Percentiles rank a stretch among this genome's conserved stretches.
These are phyloP conservation scores for Globomyces pollinis-pini DNA, from an alignment of 192 early-diverging fungal genomes.

Conservation along the genomic window DNA sequence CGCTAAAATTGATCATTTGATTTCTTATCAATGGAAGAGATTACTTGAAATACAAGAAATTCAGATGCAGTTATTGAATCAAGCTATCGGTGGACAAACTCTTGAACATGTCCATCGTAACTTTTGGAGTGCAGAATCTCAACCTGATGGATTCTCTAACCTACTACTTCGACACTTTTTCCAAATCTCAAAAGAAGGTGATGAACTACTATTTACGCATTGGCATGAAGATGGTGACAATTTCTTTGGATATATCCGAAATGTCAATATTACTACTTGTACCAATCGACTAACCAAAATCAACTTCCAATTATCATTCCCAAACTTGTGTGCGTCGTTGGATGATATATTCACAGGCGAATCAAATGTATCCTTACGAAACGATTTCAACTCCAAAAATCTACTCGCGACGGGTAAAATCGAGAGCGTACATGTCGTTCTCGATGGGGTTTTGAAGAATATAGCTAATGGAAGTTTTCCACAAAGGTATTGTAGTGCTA, in stretches of 20 bases:
- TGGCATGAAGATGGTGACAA: slow-evolving; percentile 43
- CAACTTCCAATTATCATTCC: slow-evolving; percentile 22
- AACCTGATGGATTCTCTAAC: slow-evolving; percentile 1
- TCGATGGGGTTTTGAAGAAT: neutral
- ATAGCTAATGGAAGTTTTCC: slow-evolving; percentile 9
- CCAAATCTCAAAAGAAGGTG: neutral
- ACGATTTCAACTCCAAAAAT: slow-evolving; percentile 29
- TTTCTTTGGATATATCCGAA: slow-evolving; percentile 18
- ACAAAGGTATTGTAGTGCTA: too few relatives aligned
- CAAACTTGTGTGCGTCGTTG: slow-evolving; percentile 16
- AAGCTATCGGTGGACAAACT: too few relatives aligned
- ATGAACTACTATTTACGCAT: slow-evolving; percentile 17
- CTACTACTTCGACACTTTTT: slow-evolving; percentile 1
- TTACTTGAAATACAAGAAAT: slow-evolving; percentile 41
- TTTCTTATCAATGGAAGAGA: slow-evolving; percentile 34
- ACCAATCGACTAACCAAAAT: slow-evolving; percentile 5
- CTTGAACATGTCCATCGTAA: neutral
- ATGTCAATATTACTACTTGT: slow-evolving; percentile 16
- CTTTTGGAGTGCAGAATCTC: neutral
- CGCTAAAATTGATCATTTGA: slow-evolving; percentile 39
- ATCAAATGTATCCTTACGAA: slow-evolving; percentile 25
- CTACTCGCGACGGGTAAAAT: slow-evolving; percentile 24
- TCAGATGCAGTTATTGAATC: slow-evolving; percentile 29
- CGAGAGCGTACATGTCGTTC: neutral
- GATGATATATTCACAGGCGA: slow-evolving; percentile 38